Evolutionary conservation across 352 stramenopile species (phyloP), one percentile per base, ranked within the genome.

Genomic region (Phytophthora citricola): DNA sequence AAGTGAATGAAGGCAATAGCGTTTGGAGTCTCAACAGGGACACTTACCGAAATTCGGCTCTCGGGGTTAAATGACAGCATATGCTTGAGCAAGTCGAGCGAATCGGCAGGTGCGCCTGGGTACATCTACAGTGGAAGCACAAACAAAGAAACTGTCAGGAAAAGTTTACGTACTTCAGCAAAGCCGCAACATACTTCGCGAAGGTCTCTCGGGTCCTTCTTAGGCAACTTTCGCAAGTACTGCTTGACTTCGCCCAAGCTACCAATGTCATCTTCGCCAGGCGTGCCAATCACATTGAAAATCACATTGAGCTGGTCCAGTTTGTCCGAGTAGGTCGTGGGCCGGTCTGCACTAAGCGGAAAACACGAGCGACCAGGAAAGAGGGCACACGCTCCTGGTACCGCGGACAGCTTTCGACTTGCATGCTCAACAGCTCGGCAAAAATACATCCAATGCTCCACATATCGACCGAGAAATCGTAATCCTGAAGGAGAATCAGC

Each of bases 371-470:
- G 83, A 1, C 88, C 88, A 14, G 88, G 88, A 44, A 96, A 96
- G 1, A 96, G 75, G 88, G 88, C 40, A 92, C 86, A 11, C 88
- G 88, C 54, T 96, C 85, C 62, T 94, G 85, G 62, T 96, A 94
- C 15, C 86, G 83, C 15, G 85, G 88, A 58, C 85, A 94, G 59
- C 87, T 96, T 36, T 94, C 86, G 3, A 91, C 83, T 76, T 96
- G 88, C 88, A 96, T 96, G 52, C 87, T 96, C 32, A 96, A 54
- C 7, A 96, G 68, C 62, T 96, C 88, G 8, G 83, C 88, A 58
- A 96, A 94, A 73, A 96, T 96, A 83, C 98, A 99, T 8, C 98
- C 98, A 44, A 99, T 72, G 49, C 95, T 99, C 98, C 98, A 99
- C 85, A 99, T 99, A 75, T 99, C 98, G 62, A 99, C 99, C 10